These are phyloP conservation scores for Mycena epipterygia DNA, from an alignment of 768 basidiomycete genomes.

Conservation along the genomic window DNA sequence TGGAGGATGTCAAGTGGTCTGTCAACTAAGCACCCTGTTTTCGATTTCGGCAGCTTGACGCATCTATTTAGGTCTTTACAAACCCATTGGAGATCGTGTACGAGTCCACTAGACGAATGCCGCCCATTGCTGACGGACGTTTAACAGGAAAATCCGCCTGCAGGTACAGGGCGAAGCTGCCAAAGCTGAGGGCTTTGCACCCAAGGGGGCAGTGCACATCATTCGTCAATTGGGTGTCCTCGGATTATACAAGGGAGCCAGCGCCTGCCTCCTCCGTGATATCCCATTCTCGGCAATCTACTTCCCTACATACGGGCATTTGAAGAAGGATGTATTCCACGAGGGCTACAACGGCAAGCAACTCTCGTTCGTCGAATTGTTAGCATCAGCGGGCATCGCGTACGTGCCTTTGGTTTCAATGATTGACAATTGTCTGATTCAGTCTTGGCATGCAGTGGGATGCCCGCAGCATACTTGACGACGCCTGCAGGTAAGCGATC, in stretches of 20 bases:
- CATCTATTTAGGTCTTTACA: slow-evolving; percentile 83
- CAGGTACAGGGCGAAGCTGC: slow-evolving; percentile 98
- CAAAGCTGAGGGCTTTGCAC: slow-evolving; percentile 82
- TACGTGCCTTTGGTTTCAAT: slow-evolving; percentile 59
- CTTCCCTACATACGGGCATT: slow-evolving; percentile 89
- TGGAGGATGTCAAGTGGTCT: slow-evolving; percentile 97
- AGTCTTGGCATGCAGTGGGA: slow-evolving; percentile 74
- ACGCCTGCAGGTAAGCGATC: slow-evolving; percentile 82
- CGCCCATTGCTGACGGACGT: slow-evolving; percentile 11
- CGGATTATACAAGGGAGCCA: slow-evolving; percentile 93
- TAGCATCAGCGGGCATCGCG: slow-evolving; percentile 86
- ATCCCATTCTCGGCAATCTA: slow-evolving; percentile 98
- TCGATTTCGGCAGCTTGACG: neutral
- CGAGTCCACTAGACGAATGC: neutral
- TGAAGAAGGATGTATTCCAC: slow-evolving; percentile 94
- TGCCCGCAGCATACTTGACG: slow-evolving; percentile 96
- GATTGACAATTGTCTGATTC: slow-evolving; percentile 43
- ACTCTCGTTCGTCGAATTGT: slow-evolving; percentile 90
- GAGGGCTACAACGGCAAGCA: slow-evolving; percentile 97
- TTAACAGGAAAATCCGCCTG: slow-evolving; percentile 86
- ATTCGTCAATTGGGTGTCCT: slow-evolving; percentile 92
- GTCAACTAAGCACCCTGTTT: slow-evolving; percentile 48
- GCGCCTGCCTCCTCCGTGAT: slow-evolving; percentile 93
- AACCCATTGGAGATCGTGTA: slow-evolving; percentile 98
- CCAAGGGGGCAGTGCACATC: slow-evolving; percentile 93